Evolutionary conservation across 441 rosid species (phyloP).

Genomic region (Manihot esculenta): DNA sequence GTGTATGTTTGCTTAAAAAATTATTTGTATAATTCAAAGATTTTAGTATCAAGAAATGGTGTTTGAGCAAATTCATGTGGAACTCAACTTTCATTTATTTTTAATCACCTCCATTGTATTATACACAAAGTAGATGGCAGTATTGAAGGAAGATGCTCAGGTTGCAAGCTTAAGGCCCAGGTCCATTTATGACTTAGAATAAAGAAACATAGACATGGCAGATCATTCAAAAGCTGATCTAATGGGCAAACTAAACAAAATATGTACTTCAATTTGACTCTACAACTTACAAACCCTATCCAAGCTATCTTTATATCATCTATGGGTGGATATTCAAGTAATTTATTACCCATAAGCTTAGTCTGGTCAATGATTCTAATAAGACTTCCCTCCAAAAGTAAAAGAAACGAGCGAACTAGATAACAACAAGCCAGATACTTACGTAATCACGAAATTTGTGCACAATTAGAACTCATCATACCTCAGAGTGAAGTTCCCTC

Average conservation of each 20-base stretch:
- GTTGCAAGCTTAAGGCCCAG: not conserved
- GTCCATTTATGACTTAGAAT: not conserved
- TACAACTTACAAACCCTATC: not conserved
- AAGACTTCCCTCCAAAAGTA: not conserved
- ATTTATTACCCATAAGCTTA: not conserved
- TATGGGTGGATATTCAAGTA: no score
- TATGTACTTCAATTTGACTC: not conserved
- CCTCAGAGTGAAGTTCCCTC: constrained; percentile 97
- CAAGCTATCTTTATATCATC: not conserved
- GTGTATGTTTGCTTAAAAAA: no score
- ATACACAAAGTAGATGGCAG: not conserved
- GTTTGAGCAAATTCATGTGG: not conserved
- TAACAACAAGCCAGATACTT: not conserved
- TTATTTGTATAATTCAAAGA: not conserved
- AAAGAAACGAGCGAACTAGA: not conserved
- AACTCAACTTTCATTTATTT: not conserved
- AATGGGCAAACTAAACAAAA: not conserved
- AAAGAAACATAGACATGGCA: not conserved
- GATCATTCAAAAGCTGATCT: not conserved
- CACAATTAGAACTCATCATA: constrained; percentile 27
- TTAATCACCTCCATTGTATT: not conserved
- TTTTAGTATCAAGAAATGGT: not conserved
- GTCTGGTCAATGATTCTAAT: not conserved
- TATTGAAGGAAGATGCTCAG: not conserved
- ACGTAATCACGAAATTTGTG: not conserved